Evolutionary conservation across 441 rosid species (phyloP).

Genomic region (Pelargonium hybrid): DNA sequence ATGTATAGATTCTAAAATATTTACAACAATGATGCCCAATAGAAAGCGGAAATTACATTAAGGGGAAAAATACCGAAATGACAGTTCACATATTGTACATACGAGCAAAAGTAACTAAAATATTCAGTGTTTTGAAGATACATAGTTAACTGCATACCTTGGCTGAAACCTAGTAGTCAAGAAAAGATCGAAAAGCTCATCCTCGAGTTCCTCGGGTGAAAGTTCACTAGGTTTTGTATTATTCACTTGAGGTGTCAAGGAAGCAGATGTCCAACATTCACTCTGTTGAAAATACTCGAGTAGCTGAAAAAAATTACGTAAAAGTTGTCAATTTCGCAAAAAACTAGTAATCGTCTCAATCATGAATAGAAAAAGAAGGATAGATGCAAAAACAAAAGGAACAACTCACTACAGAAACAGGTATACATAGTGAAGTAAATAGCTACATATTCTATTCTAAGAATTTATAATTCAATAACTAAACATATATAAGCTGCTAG

Average conservation of each 20-base stretch:
- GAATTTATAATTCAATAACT: not conserved
- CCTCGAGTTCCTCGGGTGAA: constrained; percentile 41
- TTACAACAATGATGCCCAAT: not conserved
- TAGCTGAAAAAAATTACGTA: constrained; percentile 29
- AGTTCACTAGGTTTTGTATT: constrained; percentile 32
- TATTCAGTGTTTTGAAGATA: not conserved
- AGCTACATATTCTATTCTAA: not conserved
- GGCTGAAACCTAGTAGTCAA: constrained; percentile 44
- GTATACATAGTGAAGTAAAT: not conserved
- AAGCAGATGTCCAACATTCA: constrained; percentile 44
- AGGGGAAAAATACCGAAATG: too few relatives aligned
- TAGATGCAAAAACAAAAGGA: not conserved
- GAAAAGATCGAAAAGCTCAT: constrained; percentile 48
- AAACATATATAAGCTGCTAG: not conserved
- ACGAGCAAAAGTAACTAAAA: too few relatives aligned
- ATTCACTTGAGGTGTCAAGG: constrained; percentile 18
- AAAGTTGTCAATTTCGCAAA: not conserved
- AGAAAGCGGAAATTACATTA: not conserved
- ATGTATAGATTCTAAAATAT: not conserved
- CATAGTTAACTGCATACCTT: constrained; percentile 32
- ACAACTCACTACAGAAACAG: not conserved
- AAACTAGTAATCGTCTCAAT: not conserved
- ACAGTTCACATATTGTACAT: too few relatives aligned
- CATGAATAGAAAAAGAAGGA: not conserved
- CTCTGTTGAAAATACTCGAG: constrained; percentile 40